Base-by-base conservation (phyloP, 306 rosid genomes). In the Citrullus mucosospermus region DNA sequence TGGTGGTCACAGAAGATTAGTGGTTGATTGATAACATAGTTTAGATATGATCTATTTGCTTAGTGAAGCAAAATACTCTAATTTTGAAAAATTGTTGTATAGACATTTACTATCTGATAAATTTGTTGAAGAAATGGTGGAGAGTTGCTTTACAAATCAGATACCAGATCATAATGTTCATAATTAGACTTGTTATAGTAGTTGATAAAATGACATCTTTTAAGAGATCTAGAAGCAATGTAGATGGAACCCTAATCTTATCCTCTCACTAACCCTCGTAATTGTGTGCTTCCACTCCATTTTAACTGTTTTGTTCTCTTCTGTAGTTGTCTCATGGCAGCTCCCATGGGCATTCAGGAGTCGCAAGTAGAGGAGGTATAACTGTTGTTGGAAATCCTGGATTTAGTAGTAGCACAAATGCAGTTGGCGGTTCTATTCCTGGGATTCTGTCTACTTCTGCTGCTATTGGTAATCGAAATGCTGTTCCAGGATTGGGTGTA, bases 391-490 rank as follows among this genome's bases (percentile, higher is more conserved):
- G 97, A 81, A 92, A 89, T 62, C 98, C 97, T 88, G 99, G 99
- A 86, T 96, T 87, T 90, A 90, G 89, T 90, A 92, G 88, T 88
- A 86, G 88, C 91, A 79, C 97, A 88, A 96, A 92, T 88, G 99
- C 96, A 84, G 91, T 96, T 85, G 97, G 98, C 67, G 93, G 97
- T 86, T 91, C 99, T 83, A 88, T 95, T 85, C 97, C 99, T 82
- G 97, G 99, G 87, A 88, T 92, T 92, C 89, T 92, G 85, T 88
- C 97, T 83, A 88, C 97, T 69, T 92, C 99, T 82, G 96, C 90
- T 88, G 92, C 96, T 84, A 87, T 92, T 86, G 97, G 98, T 88
- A 92, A 92, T 85, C 85, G 97, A 80, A 96, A 87, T 91, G 88
- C 93, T 84, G 97, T 91, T 87, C 96, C 97, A 85, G 98, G 97